Percentiles rank a stretch among this genome's conserved stretches.
Conservation (phyloP, 2,329 filamentous ascomycete genomes). For the Lachnellula subtilissima region DNA sequence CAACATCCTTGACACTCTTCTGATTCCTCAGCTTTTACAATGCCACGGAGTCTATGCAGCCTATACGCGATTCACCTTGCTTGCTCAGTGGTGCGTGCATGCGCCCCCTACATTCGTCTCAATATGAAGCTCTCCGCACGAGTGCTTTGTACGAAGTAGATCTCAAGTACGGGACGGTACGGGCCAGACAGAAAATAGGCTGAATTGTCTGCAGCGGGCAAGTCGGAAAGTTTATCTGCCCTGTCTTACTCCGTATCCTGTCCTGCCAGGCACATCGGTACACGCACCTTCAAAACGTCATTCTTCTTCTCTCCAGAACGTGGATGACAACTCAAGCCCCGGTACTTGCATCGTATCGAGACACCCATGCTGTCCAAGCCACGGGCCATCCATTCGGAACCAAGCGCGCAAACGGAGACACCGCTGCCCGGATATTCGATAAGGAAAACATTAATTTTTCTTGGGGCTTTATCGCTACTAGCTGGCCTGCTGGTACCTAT, state of each 20-base stretch:
- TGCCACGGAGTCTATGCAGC: neutral
- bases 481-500: too few species aligned
- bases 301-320: too few species aligned
- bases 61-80: neutral
- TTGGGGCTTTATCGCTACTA: too few species aligned
- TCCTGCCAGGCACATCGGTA: neutral
- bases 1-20: neutral
- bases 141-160: neutral
- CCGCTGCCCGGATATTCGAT: neutral
- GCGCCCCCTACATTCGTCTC: too few species aligned
- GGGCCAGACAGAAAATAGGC: conserved; percentile 1
- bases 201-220: neutral
- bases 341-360: too few species aligned
- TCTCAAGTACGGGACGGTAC: neutral
- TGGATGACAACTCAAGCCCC: too few species aligned
- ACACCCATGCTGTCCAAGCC: too few species aligned
- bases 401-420: neutral
- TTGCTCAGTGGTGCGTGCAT: too few species aligned
- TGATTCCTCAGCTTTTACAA: neutral
- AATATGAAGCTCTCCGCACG: too few species aligned
- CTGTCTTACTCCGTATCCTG: too few species aligned
- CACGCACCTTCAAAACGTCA: neutral
- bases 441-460: too few species aligned
- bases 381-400: neutral
- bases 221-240: neutral